Conservation (phyloP, 2,329 filamentous ascomycete genomes). For the Emmonsia crescens region DNA sequence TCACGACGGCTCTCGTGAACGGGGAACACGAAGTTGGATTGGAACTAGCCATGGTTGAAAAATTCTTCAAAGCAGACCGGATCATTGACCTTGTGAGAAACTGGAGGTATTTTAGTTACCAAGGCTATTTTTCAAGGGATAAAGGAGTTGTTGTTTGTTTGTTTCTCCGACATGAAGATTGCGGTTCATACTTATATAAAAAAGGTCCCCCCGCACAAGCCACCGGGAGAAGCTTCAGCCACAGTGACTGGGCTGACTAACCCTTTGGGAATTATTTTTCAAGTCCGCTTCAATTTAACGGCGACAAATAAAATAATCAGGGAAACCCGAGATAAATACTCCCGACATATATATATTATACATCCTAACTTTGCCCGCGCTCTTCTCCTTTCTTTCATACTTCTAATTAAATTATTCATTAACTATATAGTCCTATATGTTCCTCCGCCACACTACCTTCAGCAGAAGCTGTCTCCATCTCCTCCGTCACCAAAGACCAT, state of each 20-base stretch:
- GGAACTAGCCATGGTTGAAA: constrained; percentile 10
- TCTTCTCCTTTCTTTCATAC: not conserved
- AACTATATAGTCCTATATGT: constrained; percentile 9
- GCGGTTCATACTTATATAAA: too few species aligned
- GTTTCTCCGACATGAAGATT: not conserved
- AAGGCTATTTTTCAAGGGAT: not conserved
- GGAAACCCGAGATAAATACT: too few species aligned
- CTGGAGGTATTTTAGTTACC: not conserved
- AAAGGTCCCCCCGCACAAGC: not conserved
- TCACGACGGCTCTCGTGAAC: constrained; percentile 59
- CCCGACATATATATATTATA: not conserved
- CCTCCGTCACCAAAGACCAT: constrained; percentile 15
- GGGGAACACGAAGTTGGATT: constrained; percentile 37
- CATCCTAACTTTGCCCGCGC: not conserved
- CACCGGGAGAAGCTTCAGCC: not conserved
- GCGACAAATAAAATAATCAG: too few species aligned
- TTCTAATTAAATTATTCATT: not conserved
- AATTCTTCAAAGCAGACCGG: constrained; percentile 5
- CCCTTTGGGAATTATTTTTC: too few species aligned
- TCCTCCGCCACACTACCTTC: constrained; percentile 8
- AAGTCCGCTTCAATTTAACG: too few species aligned
- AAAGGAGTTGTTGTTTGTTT: not conserved
- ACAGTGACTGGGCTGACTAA: not conserved
- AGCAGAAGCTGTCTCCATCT: constrained; percentile 6
- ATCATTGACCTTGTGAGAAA: constrained; percentile 7